Evolutionary conservation across 2,329 filamentous ascomycete genomes (phyloP), one percentile per base, ranked within the genome.

Genomic region (Fusarium abutilonis): DNA sequence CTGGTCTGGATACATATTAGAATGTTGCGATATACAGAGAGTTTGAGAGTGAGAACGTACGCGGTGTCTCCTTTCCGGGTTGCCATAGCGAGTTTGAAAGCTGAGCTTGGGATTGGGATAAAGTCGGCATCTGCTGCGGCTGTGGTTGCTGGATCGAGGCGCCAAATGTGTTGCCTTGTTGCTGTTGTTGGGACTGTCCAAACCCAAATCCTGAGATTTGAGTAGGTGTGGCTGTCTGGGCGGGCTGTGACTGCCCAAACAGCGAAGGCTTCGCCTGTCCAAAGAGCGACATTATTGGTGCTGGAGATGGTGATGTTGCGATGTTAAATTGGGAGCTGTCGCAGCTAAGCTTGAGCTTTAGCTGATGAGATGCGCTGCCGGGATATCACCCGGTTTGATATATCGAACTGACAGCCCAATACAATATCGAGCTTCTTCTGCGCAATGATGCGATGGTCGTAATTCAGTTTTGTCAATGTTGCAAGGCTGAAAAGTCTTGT

Each of bases 11-110:
- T 45, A 15, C 39, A 9, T 19, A 58, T 67, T 38, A 64, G 54
- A 11, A n/a, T 56, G 17, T 34, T 36, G 32, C 23, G 31, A 31
- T 29, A 31, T 11, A 23, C 26, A 13, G 39, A 38, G 34, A 26
- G 9, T 31, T 32, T 13, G 35, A 35, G 4, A 26, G 51, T 17
- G 34, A 36, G 6, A 17, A 70, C 78, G 51, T 78, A 84, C 82
- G 79, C 47, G 78, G 80, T 19, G 79, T 79, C 39, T 80, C 79
- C 66, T 79, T 81, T 53, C 79, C 80, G 1, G 82, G 81, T 56
- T 83, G 82, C 81, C 83, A 85, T 67, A 83, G 72, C 9, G 82
- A 83, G 63, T 75, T 80, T 11, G 79, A 80, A 13, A 82, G 73
- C 63, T 82, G 76, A 49, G 77, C 80, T 74, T 76, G 80, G 43